Percentiles rank a stretch among this genome's conserved stretches.
phyloP scores from a whole-genome alignment of 2,329 filamentous ascomycete species.

The Plenodomus lindquistii region DNA sequence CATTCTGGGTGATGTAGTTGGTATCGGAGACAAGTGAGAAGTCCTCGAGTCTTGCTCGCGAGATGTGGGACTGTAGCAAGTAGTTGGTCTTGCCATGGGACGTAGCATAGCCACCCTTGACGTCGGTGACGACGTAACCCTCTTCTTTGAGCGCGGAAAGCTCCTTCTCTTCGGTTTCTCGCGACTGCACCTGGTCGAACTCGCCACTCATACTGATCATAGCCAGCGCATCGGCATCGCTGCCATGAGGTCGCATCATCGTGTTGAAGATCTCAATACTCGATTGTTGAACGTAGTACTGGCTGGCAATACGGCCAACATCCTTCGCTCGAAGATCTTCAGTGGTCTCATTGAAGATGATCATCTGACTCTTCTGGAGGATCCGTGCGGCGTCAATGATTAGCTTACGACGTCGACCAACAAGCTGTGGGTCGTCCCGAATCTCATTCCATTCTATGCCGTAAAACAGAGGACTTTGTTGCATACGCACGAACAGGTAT shows the following conservation, averaged over 20 bases:
- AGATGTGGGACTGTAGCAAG: slow-evolving; percentile 91
- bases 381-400: slow-evolving; percentile 86
- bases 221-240: slow-evolving; percentile 87
- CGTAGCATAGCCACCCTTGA: slow-evolving; percentile 68
- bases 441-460: slow-evolving; percentile 95
- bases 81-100: slow-evolving; percentile 95
- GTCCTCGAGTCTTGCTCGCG: slow-evolving; percentile 82
- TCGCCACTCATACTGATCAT: slow-evolving; percentile 99
- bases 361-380: slow-evolving; percentile 94
- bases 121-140: slow-evolving; percentile 69
- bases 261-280: slow-evolving; percentile 96
- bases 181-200: slow-evolving; percentile 93
- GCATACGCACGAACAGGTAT: slow-evolving; percentile 96
- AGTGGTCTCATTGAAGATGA: slow-evolving; percentile 94
- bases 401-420: slow-evolving; percentile 81
- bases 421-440: slow-evolving; percentile 82
- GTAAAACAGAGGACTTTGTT: slow-evolving; percentile 85
- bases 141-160: slow-evolving; percentile 74
- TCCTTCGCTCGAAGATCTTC: slow-evolving; percentile 94
- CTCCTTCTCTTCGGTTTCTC: slow-evolving; percentile 89
- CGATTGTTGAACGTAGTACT: slow-evolving; percentile 92
- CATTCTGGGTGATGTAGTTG: slow-evolving; percentile 94
- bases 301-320: slow-evolving; percentile 92
- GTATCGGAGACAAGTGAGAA: slow-evolving; percentile 92
- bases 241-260: slow-evolving; percentile 84